These are phyloP conservation scores for Talaromyces trachyspermus DNA, from an alignment of 495 filamentous ascomycete genomes.

Conservation along the genomic window DNA sequence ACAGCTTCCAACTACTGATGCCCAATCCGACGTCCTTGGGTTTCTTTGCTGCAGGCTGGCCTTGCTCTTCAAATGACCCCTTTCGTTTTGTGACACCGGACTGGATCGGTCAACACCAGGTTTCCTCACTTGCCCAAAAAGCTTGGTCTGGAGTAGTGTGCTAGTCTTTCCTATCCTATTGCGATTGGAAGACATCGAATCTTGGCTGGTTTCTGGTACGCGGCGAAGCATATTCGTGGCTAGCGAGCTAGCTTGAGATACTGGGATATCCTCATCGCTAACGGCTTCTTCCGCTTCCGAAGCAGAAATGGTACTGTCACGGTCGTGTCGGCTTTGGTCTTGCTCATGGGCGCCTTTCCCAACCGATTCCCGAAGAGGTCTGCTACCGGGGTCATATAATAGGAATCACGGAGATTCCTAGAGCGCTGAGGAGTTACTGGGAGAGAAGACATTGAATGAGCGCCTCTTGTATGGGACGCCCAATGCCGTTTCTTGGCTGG, in stretches of 20 bases:
- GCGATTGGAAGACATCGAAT: conserved; percentile 10
- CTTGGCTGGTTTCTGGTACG: conserved; percentile 21
- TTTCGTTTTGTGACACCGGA: conserved; percentile 48
- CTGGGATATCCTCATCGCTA: conserved; percentile 48
- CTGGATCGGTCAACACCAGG: conserved; percentile 34
- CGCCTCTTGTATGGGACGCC: too few species aligned
- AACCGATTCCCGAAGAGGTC: conserved; percentile 37
- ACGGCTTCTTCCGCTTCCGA: conserved; percentile 61
- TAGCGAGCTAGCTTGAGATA: conserved; percentile 42
- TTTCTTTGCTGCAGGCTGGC: conserved; percentile 53
- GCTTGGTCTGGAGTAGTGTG: conserved; percentile 52
- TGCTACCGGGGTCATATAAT: conserved; percentile 51
- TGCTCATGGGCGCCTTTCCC: conserved; percentile 16
- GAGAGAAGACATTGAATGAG: conserved; percentile 73
- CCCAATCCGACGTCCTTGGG: conserved; percentile 57
- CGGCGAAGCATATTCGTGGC: conserved; percentile 47
- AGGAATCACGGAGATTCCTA: conserved; percentile 34
- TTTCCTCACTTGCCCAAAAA: conserved; percentile 63
- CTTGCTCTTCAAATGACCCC: conserved; percentile 37
- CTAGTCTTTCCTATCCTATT: conserved; percentile 29
- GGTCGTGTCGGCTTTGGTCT: conserved; percentile 48
- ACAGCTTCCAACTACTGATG: conserved; percentile 39
- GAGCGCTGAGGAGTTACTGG: conserved; percentile 62
- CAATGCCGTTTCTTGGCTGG: conserved; percentile 40
- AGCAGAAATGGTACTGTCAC: conserved; percentile 85